These are phyloP conservation scores for Neofusicoccum cordaticola DNA, from an alignment of 2,329 filamentous ascomycete genomes.

Conservation along the genomic window DNA sequence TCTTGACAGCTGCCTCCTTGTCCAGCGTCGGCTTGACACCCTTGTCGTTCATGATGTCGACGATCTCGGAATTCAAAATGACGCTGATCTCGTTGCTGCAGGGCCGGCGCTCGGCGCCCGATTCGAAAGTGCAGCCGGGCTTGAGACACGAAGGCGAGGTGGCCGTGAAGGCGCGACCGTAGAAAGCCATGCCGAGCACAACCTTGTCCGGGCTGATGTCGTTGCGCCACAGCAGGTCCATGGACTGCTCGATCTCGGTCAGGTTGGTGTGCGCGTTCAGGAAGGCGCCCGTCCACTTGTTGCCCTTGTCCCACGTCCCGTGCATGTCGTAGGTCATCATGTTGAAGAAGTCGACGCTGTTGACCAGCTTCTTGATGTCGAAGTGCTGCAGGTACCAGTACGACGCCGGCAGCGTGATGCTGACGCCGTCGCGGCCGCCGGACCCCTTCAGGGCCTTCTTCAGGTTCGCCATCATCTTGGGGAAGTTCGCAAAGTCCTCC, in stretches of 20 bases:
- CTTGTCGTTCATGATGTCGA: constrained; percentile 25
- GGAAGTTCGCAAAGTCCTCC: constrained; percentile 32
- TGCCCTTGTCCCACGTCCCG: constrained; percentile 39
- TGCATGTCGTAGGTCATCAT: constrained; percentile 47
- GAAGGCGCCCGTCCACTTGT: constrained; percentile 30
- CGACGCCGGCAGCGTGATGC: constrained; percentile 27
- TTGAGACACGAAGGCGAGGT: constrained; percentile 22
- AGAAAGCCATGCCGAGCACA: constrained; percentile 45
- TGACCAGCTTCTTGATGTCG: constrained; percentile 25
- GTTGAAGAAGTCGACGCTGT: constrained; percentile 42
- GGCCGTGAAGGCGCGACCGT: constrained; percentile 33
- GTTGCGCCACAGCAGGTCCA: constrained; percentile 49
- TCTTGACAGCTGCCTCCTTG: constrained; percentile 32
- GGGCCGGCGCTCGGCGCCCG: constrained; percentile 24
- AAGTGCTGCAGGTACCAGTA: constrained; percentile 29
- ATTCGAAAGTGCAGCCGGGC: constrained; percentile 25
- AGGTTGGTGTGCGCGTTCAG: constrained; percentile 46
- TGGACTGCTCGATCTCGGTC: constrained; percentile 43
- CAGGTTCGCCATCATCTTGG: constrained; percentile 17
- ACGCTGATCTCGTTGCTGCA: constrained; percentile 33
- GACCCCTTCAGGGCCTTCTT: too few relatives aligned
- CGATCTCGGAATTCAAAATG: constrained; percentile 37
- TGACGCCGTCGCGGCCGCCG: constrained; percentile 20
- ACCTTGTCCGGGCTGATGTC: constrained; percentile 43
- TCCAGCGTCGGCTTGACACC: constrained; percentile 25